Base-by-base conservation (phyloP, 139 green algal genomes). In the Pleodorina starrii region DNA sequence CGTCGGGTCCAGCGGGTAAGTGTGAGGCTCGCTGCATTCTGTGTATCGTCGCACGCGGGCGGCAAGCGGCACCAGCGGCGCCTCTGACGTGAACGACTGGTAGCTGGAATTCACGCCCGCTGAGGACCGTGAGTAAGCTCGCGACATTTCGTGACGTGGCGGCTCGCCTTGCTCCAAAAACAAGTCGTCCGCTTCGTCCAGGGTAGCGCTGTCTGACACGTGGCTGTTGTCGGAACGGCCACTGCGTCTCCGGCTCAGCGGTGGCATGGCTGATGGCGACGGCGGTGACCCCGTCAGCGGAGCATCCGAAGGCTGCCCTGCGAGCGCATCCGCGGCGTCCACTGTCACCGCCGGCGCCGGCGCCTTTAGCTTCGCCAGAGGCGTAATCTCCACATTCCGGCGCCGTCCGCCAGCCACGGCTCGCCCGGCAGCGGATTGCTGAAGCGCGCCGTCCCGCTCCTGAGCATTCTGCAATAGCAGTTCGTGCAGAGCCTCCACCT, bases 21-120 rank as follows among this genome's bases (percentile, higher is more conserved):
- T 73, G 25, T 38, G 19, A 2, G 57, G 46, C 9, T 66, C 57
- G 79, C 40, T 75, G 57, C 10, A 21, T 12, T 85, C 78, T 0
- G 29, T 42, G 29, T 48, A 74, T 14, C 38, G 78, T 27, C 38
- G 60, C 16, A 42, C 36, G 4, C n/a, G n/a, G n/a, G n/a, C n/a
- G n/a, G n/a, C n/a, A n/a, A n/a, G n/a, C n/a, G 81, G 81, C 59
- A 50, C 6, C 12, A 87, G 42, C 1, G 81, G 81, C 16, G n/a
- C 32, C 0, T 87, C 81, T 1, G 81, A 87, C 1, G 11, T n/a
- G 16, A 78, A 66, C 0, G 81, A 87, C 10, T 46, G 57, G 12
- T 59, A 29, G 79, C 36, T 72, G 36, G 77, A 85, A 9, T 50
- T 50, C 51, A 51, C 16, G 1, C 6, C 44, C 9, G 27, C 19